A percentile compares a stretch with the other conserved stretches of the same genome.
phyloP scores from a whole-genome alignment of 177 flowering plant genomes.

The Telopea speciosissima region DNA sequence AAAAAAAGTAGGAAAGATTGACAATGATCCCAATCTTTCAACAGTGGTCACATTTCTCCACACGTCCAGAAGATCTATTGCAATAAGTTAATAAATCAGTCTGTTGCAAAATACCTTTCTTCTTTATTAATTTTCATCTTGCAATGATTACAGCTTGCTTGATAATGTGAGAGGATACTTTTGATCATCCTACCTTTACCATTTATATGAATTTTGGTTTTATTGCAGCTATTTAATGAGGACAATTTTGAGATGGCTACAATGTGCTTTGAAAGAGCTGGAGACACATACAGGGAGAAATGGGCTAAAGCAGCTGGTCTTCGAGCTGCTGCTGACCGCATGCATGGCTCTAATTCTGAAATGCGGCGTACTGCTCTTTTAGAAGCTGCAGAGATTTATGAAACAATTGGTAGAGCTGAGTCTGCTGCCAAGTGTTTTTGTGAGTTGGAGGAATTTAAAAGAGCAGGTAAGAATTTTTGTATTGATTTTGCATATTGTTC shows the following conservation, averaged over 20 bases:
- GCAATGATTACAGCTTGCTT: neutral
- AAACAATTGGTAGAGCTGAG: slow-evolving; percentile 47
- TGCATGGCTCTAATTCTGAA: slow-evolving; percentile 35
- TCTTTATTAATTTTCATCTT: no score
- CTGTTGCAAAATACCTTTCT: no score
- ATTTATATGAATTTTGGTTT: no score
- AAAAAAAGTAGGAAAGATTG: no score
- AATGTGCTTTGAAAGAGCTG: slow-evolving; percentile 41
- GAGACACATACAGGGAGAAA: slow-evolving; percentile 25
- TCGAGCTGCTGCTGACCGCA: slow-evolving; percentile 35
- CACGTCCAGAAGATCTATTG: no score
- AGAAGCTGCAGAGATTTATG: slow-evolving; percentile 64
- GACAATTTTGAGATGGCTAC: slow-evolving; percentile 64
- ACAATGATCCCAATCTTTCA: no score
- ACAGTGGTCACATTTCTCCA: no score
- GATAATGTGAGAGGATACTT: neutral
- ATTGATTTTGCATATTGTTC: no score
- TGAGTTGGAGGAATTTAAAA: slow-evolving; percentile 45
- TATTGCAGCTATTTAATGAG: slow-evolving; percentile 48
- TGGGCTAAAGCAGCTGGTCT: slow-evolving; percentile 34
- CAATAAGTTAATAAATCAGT: no score
- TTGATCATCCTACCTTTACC: neutral
- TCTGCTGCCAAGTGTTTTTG: slow-evolving; percentile 59
- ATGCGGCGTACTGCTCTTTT: slow-evolving; percentile 25
- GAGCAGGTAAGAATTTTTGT: slow-evolving; percentile 42